Conservation (phyloP, 495 filamentous ascomycete genomes). For the Trichoderma asperelloides region DNA sequence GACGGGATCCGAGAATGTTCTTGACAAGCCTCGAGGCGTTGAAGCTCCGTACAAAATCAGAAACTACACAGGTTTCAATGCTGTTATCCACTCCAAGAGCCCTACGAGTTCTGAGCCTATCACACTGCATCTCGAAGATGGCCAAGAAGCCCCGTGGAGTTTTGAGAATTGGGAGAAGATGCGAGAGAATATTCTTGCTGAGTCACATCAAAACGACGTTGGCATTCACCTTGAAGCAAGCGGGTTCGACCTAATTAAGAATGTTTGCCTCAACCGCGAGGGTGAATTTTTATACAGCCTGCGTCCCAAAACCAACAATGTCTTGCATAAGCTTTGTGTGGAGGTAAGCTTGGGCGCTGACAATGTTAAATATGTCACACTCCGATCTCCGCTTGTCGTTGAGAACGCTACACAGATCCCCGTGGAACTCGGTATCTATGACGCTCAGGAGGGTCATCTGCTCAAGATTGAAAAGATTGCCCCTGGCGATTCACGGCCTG, state of each 20-base stretch:
- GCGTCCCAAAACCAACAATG: constrained; percentile 64
- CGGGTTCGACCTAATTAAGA: constrained; percentile 81
- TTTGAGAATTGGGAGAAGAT: constrained; percentile 94
- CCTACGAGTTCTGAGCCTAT: constrained; percentile 45
- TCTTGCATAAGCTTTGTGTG: constrained; percentile 82
- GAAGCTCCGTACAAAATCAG: constrained; percentile 90
- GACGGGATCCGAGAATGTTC: constrained; percentile 78
- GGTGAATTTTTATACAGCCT: constrained; percentile 84
- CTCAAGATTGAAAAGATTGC: constrained; percentile 97
- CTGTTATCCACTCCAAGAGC: constrained; percentile 71
- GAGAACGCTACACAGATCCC: constrained; percentile 98
- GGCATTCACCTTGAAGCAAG: constrained; percentile 83
- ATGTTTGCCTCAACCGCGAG: constrained; percentile 86
- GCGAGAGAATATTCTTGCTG: constrained; percentile 80
- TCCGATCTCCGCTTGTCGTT: constrained; percentile 89
- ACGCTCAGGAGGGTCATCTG: constrained; percentile 77
- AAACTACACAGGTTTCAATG: constrained; percentile 90
- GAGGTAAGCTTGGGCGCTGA: constrained; percentile 84
- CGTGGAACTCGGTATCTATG: constrained; percentile 88
- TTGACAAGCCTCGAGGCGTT: constrained; percentile 83
- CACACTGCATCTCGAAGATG: constrained; percentile 76
- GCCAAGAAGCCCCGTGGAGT: constrained; percentile 87
- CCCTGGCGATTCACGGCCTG: constrained; percentile 82
- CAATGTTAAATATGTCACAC: constrained; percentile 96
- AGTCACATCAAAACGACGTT: constrained; percentile 66